Evolutionary conservation across 768 basidiomycete genomes (phyloP).

Genomic region (Cantharellus anzutake): DNA sequence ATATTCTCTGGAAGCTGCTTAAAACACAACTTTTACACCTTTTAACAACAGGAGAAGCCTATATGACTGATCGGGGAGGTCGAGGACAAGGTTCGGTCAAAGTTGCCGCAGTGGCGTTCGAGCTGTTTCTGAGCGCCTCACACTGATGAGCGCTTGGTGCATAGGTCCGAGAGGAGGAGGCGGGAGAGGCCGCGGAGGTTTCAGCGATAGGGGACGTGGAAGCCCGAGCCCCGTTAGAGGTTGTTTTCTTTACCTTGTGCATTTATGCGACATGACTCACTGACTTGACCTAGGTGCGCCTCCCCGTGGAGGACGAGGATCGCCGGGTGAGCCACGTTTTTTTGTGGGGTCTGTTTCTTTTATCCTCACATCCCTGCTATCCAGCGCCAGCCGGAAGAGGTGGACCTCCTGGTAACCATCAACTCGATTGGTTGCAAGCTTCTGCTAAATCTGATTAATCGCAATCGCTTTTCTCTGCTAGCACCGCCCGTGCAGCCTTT

Average conservation of each 20-base stretch:
- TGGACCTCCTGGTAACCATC: neutral
- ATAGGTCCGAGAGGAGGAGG: neutral
- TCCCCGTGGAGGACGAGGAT: conserved; percentile 17
- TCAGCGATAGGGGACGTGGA: conserved; percentile 16
- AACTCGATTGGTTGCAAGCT: too few species aligned
- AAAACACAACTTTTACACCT: too few species aligned
- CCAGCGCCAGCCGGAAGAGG: conserved; percentile 3
- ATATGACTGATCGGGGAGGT: too few species aligned
- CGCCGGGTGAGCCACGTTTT: neutral
- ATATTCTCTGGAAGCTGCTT: too few species aligned
- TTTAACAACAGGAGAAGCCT: too few species aligned
- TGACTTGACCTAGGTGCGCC: conserved; percentile 10
- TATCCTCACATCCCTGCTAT: too few species aligned
- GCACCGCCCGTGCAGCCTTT: conserved; percentile 12
- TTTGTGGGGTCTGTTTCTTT: too few species aligned
- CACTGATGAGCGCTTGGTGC: neutral
- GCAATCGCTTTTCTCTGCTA: too few species aligned
- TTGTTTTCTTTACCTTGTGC: conserved; percentile 11
- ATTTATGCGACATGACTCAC: neutral
- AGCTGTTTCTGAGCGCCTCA: neutral
- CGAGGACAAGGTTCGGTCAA: too few species aligned
- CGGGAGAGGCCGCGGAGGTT: conserved; percentile 4
- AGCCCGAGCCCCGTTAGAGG: conserved; percentile 15
- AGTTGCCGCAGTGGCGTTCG: neutral
- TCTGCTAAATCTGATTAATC: too few species aligned